Percentiles rank a stretch among this genome's conserved stretches.
These are phyloP conservation scores for Tuber indicum DNA, from an alignment of 495 filamentous ascomycete genomes.

Conservation along the genomic window DNA sequence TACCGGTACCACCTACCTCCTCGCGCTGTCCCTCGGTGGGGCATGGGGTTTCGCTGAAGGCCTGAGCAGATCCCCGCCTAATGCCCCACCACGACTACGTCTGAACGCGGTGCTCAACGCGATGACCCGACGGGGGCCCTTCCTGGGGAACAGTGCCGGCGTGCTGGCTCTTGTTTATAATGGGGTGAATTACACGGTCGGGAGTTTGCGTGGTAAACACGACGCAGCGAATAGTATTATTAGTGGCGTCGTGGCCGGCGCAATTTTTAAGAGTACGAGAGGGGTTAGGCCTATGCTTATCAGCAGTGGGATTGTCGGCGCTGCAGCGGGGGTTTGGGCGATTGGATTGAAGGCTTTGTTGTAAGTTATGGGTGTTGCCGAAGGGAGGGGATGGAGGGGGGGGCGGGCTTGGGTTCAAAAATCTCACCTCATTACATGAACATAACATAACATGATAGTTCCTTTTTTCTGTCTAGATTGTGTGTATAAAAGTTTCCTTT, in stretches of 20 bases:
- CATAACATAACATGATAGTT: background rate
- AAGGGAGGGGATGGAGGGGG: background rate
- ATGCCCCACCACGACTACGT: conserved; percentile 78
- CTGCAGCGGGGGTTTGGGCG: conserved; percentile 78
- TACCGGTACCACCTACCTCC: conserved; percentile 85
- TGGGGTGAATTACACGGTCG: conserved; percentile 83
- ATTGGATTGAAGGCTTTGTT: conserved; percentile 48
- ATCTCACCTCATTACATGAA: background rate
- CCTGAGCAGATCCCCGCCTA: conserved; percentile 60
- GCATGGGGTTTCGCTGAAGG: conserved; percentile 89
- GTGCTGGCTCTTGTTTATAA: conserved; percentile 95
- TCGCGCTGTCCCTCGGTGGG: conserved; percentile 77
- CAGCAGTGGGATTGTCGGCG: conserved; percentile 77
- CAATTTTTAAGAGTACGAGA: conserved; percentile 91
- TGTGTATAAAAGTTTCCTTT: background rate
- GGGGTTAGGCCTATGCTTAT: conserved; percentile 88
- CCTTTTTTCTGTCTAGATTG: background rate
- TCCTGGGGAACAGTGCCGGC: conserved; percentile 89
- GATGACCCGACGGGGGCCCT: conserved; percentile 87
- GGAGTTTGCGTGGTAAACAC: conserved; percentile 79
- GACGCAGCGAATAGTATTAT: conserved; percentile 80
- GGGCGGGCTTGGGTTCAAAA: background rate
- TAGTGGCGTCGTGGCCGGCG: conserved; percentile 79
- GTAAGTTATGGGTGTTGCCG: background rate
- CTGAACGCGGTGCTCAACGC: conserved; percentile 91